phyloP scores from a whole-genome alignment of 139 green algal genomes.

The Choricystis sp. region DNA sequence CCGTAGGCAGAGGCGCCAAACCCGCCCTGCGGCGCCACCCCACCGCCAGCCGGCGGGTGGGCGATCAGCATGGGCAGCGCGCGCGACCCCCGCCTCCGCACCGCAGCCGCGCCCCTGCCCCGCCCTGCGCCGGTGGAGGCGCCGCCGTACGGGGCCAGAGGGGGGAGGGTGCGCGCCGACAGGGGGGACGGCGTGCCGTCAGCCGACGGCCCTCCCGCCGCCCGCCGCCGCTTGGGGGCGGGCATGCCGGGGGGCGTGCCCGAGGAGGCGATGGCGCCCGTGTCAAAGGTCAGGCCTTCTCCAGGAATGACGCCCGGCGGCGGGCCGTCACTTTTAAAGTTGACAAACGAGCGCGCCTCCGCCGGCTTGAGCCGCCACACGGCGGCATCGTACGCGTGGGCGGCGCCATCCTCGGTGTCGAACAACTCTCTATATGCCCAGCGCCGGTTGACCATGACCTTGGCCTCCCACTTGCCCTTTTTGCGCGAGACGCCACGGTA shows the following conservation, averaged over 20 bases:
- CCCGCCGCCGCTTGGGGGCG: too few species aligned
- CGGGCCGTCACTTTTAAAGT: conserved; percentile 41
- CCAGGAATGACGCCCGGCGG: too few species aligned
- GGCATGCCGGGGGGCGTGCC: too few species aligned
- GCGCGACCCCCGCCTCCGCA: too few species aligned
- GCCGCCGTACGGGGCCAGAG: background rate
- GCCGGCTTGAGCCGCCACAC: conserved; percentile 52
- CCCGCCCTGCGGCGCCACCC: too few species aligned
- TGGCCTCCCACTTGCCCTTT: conserved; percentile 62
- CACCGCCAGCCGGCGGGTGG: background rate
- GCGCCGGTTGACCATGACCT: conserved; percentile 63
- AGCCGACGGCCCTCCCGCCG: too few species aligned
- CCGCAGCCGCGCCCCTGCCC: too few species aligned
- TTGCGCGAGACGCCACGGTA: conserved; percentile 53
- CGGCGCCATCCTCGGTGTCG: conserved; percentile 38
- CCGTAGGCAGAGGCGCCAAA: too few species aligned
- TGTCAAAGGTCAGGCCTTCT: too few species aligned
- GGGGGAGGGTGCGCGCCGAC: background rate
- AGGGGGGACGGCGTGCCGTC: background rate
- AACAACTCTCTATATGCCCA: conserved; percentile 60
- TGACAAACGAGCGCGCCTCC: conserved; percentile 43
- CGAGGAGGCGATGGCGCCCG: too few species aligned
- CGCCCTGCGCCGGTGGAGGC: too few species aligned
- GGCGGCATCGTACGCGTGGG: conserved; percentile 30
- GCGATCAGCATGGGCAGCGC: background rate